Conservation (phyloP, 2,329 filamentous ascomycete genomes). For the Aspergillus latus region DNA sequence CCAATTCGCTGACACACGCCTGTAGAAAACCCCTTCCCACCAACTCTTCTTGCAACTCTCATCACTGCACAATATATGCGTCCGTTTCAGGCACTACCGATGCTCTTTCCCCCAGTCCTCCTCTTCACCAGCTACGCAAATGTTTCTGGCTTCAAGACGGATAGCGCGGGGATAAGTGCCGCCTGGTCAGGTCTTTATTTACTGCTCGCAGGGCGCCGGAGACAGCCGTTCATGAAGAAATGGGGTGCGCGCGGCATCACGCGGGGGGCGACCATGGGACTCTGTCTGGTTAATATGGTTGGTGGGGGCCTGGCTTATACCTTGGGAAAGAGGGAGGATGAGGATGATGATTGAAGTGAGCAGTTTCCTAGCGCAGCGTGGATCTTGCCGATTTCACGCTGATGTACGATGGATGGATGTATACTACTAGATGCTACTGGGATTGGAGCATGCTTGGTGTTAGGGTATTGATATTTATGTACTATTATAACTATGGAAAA, state of each 20-base stretch:
- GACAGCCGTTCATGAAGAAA: conserved; percentile 47
- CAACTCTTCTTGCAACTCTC: conserved; percentile 64
- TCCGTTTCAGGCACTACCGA: conserved; percentile 65
- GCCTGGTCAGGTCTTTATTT: conserved; percentile 67
- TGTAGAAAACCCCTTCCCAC: conserved; percentile 63
- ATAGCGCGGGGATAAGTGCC: conserved; percentile 62
- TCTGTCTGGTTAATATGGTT: conserved; percentile 48
- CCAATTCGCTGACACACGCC: too few relatives aligned
- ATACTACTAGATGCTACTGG: not conserved
- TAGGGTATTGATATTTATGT: conserved; percentile 2
- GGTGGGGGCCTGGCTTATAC: conserved; percentile 49
- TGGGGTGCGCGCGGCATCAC: conserved; percentile 47
- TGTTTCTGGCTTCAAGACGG: conserved; percentile 61
- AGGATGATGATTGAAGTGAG: conserved; percentile 28
- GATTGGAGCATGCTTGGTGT: not conserved
- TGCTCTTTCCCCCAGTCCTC: conserved; percentile 66
- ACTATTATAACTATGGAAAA: not conserved
- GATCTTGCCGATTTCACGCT: not conserved
- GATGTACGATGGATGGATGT: not conserved
- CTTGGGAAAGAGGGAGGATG: conserved; percentile 43
- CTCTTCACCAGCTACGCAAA: conserved; percentile 68
- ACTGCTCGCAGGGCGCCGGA: conserved; percentile 61
- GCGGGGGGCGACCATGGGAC: conserved; percentile 47
- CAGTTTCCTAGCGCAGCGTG: not conserved
- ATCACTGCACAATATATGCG: conserved; percentile 65